Evolutionary conservation across 805 yeast genomes (phyloP).

Genomic region (Candida boleticola): DNA sequence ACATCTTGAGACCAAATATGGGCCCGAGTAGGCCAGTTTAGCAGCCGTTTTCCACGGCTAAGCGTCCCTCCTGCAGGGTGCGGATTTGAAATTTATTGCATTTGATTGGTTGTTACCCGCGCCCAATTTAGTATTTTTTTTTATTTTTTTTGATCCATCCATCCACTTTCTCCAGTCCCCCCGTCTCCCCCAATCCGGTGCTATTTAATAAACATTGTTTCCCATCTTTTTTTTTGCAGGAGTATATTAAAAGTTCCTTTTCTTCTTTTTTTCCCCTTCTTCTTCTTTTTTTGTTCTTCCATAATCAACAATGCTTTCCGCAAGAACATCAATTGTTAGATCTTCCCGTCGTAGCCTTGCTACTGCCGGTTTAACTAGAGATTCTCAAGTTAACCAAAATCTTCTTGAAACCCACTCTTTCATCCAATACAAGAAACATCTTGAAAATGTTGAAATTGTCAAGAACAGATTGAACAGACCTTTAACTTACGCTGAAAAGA

Average conservation of each 20-base stretch:
- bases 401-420: slow-evolving; percentile 78
- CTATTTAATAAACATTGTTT: slow-evolving; percentile 1
- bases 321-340: slow-evolving; percentile 28
- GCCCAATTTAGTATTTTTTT: not conserved
- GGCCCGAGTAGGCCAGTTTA: no score
- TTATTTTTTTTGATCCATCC: not conserved
- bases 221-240: not conserved
- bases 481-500: slow-evolving; percentile 92
- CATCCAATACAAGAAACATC: slow-evolving; percentile 87
- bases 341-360: slow-evolving; percentile 48
- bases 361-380: slow-evolving; percentile 53
- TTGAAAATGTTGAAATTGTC: slow-evolving; percentile 85
- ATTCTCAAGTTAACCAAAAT: slow-evolving; percentile 78
- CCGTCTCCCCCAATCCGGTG: not conserved
- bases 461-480: slow-evolving; percentile 82
- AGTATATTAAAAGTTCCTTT: not conserved
- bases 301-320: slow-evolving; percentile 37
- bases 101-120: slow-evolving; percentile 19
- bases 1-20: no score
- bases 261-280: not conserved
- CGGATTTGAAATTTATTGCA: slow-evolving; percentile 20
- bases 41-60: no score
- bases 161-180: not conserved
- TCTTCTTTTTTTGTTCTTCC: not conserved
- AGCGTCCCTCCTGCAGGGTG: slow-evolving; percentile 5